Evolutionary conservation across 2,329 filamentous ascomycete species (phyloP), one percentile per base, ranked within the genome.

Genomic region (Sporothrix mexicana): DNA sequence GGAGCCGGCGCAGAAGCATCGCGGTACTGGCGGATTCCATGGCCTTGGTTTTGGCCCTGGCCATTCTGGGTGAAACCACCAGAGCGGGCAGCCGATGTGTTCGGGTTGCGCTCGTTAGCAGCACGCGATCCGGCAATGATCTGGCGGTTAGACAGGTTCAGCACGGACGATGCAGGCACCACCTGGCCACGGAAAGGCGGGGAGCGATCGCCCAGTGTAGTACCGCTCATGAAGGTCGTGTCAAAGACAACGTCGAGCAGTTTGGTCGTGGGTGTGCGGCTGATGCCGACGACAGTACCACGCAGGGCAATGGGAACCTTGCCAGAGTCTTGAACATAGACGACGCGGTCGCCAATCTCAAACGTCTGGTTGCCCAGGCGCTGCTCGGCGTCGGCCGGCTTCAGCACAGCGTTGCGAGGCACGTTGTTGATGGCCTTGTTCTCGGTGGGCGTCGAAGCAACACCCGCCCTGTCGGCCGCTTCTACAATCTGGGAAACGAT

Each of bases 351-450:
- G 71, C 96, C 96, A 45, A 99, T 87, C 72, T 83, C 82, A 82
- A 98, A 99, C 23, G 82, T 87, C 81, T 99, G 97, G 80, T 92
- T 92, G 72, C 93, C 91, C 55, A 98, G 88, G 70, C 95, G 91
- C 80, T 98, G 93, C 81, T 98, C 95, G n/a, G 95, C 95, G 82
- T 99, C 96, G 0, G 91, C 88, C n/a, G 97, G 97, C 79, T 97
- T 97, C 78, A 99, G 86, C 20, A 99, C 85, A 9, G 94, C 96
- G 77, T 91, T 91, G 70, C 97, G 91, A 68, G 96, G 96, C 61
- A 98, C 94, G 72, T 91, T 90, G 73, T 89, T 91, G 75, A 98
- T 86, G 78, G 89, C 92, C 84, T 91, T 93, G 70, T 88, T 85
- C 53, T 90, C 86, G 17, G 86, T 81, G 15, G 85, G 86, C 30